Conservation (phyloP, 345 rosid genomes). For the Hypericum androsaemum region DNA sequence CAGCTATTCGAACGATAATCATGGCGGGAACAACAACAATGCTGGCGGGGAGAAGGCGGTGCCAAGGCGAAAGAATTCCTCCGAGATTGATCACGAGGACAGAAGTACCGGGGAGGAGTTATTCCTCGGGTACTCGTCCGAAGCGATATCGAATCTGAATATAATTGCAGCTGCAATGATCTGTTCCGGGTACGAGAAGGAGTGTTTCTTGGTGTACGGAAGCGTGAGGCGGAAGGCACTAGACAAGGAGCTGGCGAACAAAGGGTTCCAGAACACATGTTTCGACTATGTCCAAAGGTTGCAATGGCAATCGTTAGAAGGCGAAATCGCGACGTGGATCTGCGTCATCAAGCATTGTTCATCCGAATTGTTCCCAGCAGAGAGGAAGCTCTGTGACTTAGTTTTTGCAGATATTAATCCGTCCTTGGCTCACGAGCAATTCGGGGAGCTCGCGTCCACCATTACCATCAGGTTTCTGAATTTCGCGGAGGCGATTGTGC, state of each 20-base stretch:
- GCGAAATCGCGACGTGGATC: slow-evolving; percentile 10
- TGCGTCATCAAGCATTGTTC: slow-evolving; percentile 11
- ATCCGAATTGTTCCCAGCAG: slow-evolving; percentile 4
- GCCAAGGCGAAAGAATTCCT: not conserved
- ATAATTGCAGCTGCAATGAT: too few relatives aligned
- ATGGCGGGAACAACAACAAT: too few relatives aligned
- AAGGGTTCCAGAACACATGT: too few relatives aligned
- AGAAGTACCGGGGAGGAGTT: not conserved
- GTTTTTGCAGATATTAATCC: slow-evolving; percentile 9
- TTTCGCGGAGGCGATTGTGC: slow-evolving; percentile 13
- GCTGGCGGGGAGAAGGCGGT: too few relatives aligned
- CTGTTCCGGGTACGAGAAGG: too few relatives aligned
- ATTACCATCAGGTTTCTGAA: slow-evolving; percentile 12
- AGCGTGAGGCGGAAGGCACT: too few relatives aligned
- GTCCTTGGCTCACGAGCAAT: slow-evolving; percentile 1
- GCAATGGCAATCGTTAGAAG: slow-evolving; percentile 1
- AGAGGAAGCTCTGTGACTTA: slow-evolving; percentile 9
- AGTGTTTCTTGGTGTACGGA: too few relatives aligned
- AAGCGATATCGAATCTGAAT: too few relatives aligned
- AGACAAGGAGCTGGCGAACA: too few relatives aligned
- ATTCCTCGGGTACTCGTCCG: slow-evolving; percentile 1
- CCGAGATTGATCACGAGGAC: not conserved
- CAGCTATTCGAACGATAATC: not conserved
- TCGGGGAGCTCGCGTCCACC: slow-evolving; percentile 4
- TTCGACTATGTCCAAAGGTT: too few relatives aligned